Conservation (phyloP, 805 yeast genomes). For the Candida odintsovae region DNA sequence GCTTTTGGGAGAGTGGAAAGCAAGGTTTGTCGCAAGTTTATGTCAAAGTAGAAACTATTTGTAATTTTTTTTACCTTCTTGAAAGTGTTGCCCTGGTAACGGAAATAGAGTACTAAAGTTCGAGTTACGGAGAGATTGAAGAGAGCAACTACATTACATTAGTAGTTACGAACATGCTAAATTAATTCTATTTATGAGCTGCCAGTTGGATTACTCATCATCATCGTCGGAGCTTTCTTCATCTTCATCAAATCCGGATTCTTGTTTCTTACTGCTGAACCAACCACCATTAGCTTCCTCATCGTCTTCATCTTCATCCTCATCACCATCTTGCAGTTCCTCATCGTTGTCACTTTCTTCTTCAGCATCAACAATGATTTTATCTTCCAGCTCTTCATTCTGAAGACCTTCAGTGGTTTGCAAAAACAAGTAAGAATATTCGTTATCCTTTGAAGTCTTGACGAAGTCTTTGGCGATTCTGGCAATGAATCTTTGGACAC, state of each 20-base stretch:
- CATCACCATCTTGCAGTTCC: slow-evolving; percentile 10
- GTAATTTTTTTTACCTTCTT: neutral
- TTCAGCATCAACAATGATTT: slow-evolving; percentile 6
- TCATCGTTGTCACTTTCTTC: slow-evolving; percentile 12
- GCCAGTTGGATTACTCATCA: slow-evolving; percentile 10
- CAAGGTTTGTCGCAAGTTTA: neutral
- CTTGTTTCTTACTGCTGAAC: slow-evolving; percentile 18
- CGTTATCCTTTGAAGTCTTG: slow-evolving; percentile 44
- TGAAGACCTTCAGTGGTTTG: slow-evolving; percentile 18
- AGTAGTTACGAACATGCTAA: neutral
- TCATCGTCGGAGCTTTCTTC: slow-evolving; percentile 6
- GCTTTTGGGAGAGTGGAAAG: neutral
- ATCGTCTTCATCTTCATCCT: slow-evolving; percentile 11
- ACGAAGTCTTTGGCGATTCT: slow-evolving; percentile 74
- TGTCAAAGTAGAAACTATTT: neutral
- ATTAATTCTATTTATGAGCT: neutral
- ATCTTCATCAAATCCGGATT: slow-evolving; percentile 1
- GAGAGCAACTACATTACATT: neutral
- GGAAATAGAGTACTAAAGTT: too few relatives aligned
- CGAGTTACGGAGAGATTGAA: too few relatives aligned
- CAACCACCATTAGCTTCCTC: slow-evolving; percentile 23
- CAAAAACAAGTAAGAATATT: slow-evolving; percentile 49
- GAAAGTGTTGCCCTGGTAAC: neutral
- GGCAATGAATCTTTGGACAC: slow-evolving; percentile 69
- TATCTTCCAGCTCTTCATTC: slow-evolving; percentile 9